phyloP scores from a whole-genome alignment of 2,329 filamentous ascomycete genomes.

The Claviceps quebecensis region DNA sequence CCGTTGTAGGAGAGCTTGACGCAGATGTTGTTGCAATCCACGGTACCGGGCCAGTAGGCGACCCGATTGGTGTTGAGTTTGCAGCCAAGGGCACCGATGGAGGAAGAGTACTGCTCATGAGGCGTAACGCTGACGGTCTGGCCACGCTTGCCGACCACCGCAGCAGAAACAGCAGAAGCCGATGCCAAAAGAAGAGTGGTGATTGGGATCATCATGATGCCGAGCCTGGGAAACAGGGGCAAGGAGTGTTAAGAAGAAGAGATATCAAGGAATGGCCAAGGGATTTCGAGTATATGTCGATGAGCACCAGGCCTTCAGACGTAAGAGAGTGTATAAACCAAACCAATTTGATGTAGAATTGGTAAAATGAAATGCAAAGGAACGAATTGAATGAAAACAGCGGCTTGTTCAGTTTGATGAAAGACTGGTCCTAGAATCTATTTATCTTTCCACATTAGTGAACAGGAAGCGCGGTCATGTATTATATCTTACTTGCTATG shows the following conservation, averaged over 20 bases:
- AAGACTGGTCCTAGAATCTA: background rate
- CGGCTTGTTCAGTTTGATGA: background rate
- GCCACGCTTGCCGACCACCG: constrained; percentile 12
- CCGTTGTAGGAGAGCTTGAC: constrained; percentile 35
- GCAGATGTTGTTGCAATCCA: constrained; percentile 43
- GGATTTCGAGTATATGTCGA: background rate
- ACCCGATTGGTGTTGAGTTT: constrained; percentile 46
- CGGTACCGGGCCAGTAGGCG: constrained; percentile 42
- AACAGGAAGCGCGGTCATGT: background rate
- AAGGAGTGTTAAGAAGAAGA: background rate
- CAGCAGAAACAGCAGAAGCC: constrained; percentile 16
- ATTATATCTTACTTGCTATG: background rate
- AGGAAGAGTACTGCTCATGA: constrained; percentile 42
- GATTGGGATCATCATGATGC: constrained; percentile 16
- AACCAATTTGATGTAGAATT: background rate
- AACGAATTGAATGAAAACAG: background rate
- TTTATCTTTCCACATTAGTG: background rate
- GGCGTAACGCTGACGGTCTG: constrained; percentile 27
- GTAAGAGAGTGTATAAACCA: background rate
- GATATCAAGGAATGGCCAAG: background rate
- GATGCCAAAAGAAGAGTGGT: constrained; percentile 18
- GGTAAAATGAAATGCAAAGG: background rate
- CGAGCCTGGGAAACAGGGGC: background rate
- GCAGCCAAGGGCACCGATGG: constrained; percentile 44
- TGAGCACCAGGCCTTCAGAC: background rate